Conservation (phyloP, 257 asterid genomes). For the Lithospermum erythrorhizon region DNA sequence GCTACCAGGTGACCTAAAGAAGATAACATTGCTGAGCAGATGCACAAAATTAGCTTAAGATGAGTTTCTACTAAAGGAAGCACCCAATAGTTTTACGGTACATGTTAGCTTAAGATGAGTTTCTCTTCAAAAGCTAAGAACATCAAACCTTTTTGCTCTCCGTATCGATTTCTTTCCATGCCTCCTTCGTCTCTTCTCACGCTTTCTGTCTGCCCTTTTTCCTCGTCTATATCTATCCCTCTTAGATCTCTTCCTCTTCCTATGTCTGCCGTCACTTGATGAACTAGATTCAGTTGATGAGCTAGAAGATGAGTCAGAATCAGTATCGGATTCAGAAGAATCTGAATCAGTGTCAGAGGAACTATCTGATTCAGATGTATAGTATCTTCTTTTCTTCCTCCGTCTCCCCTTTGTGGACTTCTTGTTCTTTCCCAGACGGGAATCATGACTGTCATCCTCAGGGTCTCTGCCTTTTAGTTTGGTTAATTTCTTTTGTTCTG, state of each 20-base stretch:
- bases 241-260: slow-evolving; percentile 81
- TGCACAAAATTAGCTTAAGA: background rate
- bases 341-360: slow-evolving; percentile 60
- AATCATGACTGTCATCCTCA: slow-evolving; percentile 34
- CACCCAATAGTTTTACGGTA: background rate
- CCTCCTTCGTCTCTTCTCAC: slow-evolving; percentile 69
- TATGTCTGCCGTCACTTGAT: slow-evolving; percentile 67
- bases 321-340: slow-evolving; percentile 79
- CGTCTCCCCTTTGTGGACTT: slow-evolving; percentile 61
- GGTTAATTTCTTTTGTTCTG: slow-evolving; percentile 45
- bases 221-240: slow-evolving; percentile 60
- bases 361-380: slow-evolving; percentile 80
- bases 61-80: too few relatives aligned
- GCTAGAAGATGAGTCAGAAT: slow-evolving; percentile 49
- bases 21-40: background rate
- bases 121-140: background rate
- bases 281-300: slow-evolving; percentile 76
- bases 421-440: slow-evolving; percentile 65
- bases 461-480: slow-evolving; percentile 27
- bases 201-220: slow-evolving; percentile 49
- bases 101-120: background rate
- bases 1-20: slow-evolving; percentile 36
- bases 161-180: slow-evolving; percentile 73
- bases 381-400: slow-evolving; percentile 62
- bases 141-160: slow-evolving; percentile 49